Conservation (phyloP, 768 basidiomycete species). For the Macrocybe gigantea region DNA sequence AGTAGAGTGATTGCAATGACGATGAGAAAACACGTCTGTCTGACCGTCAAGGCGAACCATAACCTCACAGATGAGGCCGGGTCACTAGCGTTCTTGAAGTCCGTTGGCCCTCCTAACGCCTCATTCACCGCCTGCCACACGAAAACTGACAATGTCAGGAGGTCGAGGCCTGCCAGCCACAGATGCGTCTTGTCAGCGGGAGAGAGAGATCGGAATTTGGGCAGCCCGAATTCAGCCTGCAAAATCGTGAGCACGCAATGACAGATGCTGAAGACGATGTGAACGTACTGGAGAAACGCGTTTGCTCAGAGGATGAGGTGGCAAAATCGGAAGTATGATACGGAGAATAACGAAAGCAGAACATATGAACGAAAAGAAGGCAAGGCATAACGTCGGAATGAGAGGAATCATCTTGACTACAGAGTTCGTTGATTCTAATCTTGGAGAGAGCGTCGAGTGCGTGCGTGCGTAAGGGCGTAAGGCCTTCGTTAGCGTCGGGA, state of each 20-base stretch:
- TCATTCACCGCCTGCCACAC: constrained; percentile 62
- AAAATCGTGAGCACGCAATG: constrained; percentile 16
- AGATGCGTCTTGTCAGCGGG: constrained; percentile 65
- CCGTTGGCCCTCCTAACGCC: constrained; percentile 38
- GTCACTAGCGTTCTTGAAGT: constrained; percentile 38
- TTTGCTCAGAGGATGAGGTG: constrained; percentile 67
- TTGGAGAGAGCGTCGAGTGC: constrained; percentile 37
- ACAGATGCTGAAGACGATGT: constrained; percentile 4
- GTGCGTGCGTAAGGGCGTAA: constrained; percentile 38
- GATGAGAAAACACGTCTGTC: constrained; percentile 65
- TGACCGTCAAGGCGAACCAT: constrained; percentile 64
- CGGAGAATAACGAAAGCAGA: constrained; percentile 75
- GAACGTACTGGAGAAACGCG: constrained; percentile 64
- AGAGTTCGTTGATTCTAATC: constrained; percentile 24
- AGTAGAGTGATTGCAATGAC: constrained; percentile 56
- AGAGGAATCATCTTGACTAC: constrained; percentile 55
- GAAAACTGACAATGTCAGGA: constrained; percentile 56
- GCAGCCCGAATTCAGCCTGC: constrained; percentile 73
- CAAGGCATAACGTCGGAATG: constrained; percentile 58
- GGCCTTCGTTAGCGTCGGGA: constrained; percentile 31
- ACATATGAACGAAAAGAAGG: constrained; percentile 65
- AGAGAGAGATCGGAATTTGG: constrained; percentile 61
- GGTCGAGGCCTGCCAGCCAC: constrained; percentile 66
- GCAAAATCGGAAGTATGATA: constrained; percentile 69
- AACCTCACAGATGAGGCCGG: constrained; percentile 51